These are phyloP conservation scores for Apiotrichum montevideense DNA, from an alignment of 1,284 basidiomycete genomes.

Conservation along the genomic window DNA sequence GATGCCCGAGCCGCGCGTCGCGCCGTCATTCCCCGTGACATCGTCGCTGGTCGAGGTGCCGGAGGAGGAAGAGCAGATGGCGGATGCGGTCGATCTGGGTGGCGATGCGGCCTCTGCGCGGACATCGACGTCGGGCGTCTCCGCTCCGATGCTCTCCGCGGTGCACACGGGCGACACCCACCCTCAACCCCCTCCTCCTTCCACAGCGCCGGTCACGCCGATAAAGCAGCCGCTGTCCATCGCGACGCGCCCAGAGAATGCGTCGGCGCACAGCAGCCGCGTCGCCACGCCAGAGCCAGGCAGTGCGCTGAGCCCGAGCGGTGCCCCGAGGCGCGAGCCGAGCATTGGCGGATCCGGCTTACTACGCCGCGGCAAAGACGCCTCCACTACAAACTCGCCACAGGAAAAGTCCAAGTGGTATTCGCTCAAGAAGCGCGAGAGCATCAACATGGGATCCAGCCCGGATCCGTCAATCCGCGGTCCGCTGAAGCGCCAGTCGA, in stretches of 20 bases:
- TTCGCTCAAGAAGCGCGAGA: conserved; percentile 10
- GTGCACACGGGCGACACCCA: no score
- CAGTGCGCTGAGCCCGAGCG: background rate
- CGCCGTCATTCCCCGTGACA: conserved; percentile 3
- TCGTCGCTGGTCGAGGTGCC: background rate
- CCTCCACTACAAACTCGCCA: background rate
- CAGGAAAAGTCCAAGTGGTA: conserved; percentile 9
- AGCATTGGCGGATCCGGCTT: background rate
- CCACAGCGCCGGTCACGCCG: background rate
- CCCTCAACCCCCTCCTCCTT: no score
- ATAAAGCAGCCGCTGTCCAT: background rate
- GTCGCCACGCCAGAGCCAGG: background rate
- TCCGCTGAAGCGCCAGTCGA: conserved; percentile 5
- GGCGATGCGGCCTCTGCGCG: background rate
- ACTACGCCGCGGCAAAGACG: background rate
- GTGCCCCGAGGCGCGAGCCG: background rate
- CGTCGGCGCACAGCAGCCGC: background rate
- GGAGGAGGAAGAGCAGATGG: conserved; percentile 1
- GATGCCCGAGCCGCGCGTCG: conserved; percentile 8
- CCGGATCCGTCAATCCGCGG: background rate
- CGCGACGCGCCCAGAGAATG: background rate
- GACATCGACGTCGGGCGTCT: background rate
- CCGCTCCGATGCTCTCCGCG: background rate
- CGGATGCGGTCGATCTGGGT: background rate
- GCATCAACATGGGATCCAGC: background rate